Evolutionary conservation across 1,139 yeast genomes (phyloP), one percentile per base, ranked within the genome.

Genomic region (Eremothecium gossypii): DNA sequence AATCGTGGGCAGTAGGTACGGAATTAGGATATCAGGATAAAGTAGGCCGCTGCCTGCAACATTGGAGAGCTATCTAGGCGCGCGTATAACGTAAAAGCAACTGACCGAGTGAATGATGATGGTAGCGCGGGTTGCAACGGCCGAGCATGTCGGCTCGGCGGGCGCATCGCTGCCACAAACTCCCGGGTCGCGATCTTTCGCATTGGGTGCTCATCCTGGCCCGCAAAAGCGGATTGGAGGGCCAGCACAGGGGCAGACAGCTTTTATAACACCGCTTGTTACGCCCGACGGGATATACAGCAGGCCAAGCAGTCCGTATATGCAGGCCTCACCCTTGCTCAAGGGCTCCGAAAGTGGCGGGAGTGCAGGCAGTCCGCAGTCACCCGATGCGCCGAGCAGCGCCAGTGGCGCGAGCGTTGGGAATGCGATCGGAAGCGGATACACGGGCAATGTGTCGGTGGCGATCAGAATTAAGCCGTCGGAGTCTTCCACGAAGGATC

Each of bases 391-490:
- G 23, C 11, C 13, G 13, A 29, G 31, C 6, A 29, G 31, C 6
- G 13, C 31, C 31, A 29, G 31, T 6, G 31, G 31, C 13, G 13
- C 13, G 31, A 29, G 31, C 13, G 11, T 14, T 34, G 37, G 14
- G n/a, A 10, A 14, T 5, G 27, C 12, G 4, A 13, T 13, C 6
- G 28, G 36, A 12, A n/a, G 34, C 11, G 12, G 29, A 29, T 65
- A 65, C 42, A 60, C 57, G 2, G 63, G 69, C 8, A 51, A 65
- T 7, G 64, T 66, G 27, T 57, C 64, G 0, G 70, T 65, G 7
- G 61, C 65, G 1, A 53, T 65, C n/a, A 54, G 70, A 31, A 58
- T 64, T 30, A 59, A 65, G 44, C 67, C 70, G 23, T 49, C 60
- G 26, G 51, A 50, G 17, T 45, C 55, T 26, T 45, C 51, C 38